These are phyloP conservation scores for Colletotrichum sp. DNA, from an alignment of 2,329 filamentous ascomycete species.

Conservation along the genomic window DNA sequence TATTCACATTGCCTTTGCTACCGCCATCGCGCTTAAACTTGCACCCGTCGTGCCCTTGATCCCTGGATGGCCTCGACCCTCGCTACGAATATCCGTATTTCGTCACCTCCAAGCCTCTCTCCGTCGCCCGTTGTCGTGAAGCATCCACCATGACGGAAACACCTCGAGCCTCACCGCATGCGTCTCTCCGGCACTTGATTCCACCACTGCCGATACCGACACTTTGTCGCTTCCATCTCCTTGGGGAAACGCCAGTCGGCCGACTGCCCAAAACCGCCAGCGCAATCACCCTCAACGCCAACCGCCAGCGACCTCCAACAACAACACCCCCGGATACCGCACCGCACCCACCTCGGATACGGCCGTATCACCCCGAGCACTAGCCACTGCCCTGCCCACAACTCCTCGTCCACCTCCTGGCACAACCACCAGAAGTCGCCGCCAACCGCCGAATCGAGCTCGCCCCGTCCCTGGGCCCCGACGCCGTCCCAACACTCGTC, in stretches of 20 bases:
- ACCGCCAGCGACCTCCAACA: background rate
- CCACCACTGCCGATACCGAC: background rate
- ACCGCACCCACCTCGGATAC: background rate
- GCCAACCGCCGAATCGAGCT: background rate
- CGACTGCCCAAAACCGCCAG: background rate
- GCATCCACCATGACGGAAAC: background rate
- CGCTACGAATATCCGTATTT: background rate
- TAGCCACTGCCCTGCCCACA: background rate
- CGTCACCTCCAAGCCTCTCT: background rate
- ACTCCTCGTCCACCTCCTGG: background rate
- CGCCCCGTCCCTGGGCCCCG: background rate
- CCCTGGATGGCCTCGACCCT: background rate
- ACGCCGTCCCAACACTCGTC: background rate
- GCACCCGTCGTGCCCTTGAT: background rate
- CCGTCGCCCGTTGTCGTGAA: background rate
- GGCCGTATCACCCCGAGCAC: background rate
- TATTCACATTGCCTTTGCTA: background rate
- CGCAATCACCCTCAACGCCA: background rate
- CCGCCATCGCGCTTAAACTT: background rate
- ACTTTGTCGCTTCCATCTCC: background rate
- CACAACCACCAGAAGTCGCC: background rate
- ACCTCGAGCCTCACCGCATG: background rate
- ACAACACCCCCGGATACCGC: background rate
- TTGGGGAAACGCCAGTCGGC: background rate
- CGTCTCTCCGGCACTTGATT: background rate